A percentile compares a stretch with the other conserved stretches of the same genome.
phyloP scores from a whole-genome alignment of 306 rosid genomes.

The Cucumis sativus region Cucumber_9930_V3 NC_026659.2:21329501-21330000 shows the following conservation, averaged over 20 bases:
- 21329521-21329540: no score
- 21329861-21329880: neutral
- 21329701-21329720: slow-evolving; percentile 9
- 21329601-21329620: no score
- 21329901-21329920: neutral
- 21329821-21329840: slow-evolving; percentile 41
- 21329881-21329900: neutral
- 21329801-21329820: slow-evolving; percentile 9
- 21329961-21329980: slow-evolving; percentile 33
- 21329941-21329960: slow-evolving; percentile 33
- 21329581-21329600: no score
- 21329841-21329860: slow-evolving; percentile 62
- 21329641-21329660: neutral
- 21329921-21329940: neutral
- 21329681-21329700: slow-evolving; percentile 4
- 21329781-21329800: neutral
- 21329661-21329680: neutral
- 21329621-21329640: no score
- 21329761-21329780: neutral
- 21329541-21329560: no score
- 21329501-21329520: no score
- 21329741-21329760: slow-evolving; percentile 27
- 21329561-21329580: no score
- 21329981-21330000: slow-evolving; percentile 43
- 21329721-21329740: neutral